Conservation (phyloP, 768 basidiomycete species). For the Leccinum disarticulatum region DNA sequence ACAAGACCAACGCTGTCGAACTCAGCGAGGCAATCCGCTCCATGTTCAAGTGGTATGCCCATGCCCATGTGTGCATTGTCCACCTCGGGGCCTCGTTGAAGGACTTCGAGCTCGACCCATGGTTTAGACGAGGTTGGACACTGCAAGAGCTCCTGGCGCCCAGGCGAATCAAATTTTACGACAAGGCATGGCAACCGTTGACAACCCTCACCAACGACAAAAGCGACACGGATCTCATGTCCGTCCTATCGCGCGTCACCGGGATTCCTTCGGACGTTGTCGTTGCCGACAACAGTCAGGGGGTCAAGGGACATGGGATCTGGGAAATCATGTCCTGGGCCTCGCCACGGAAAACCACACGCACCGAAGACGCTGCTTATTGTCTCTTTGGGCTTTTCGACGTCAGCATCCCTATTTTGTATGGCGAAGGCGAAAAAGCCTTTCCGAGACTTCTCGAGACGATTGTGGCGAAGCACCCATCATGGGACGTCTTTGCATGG, state of each 20-base stretch:
- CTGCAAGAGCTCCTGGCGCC: slow-evolving; percentile 31
- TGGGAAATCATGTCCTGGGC: slow-evolving; percentile 35
- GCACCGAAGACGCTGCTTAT: slow-evolving; percentile 31
- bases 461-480: slow-evolving; percentile 8
- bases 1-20: slow-evolving; percentile 24
- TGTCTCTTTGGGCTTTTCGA: slow-evolving; percentile 29
- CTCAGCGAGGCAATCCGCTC: slow-evolving; percentile 32
- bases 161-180: slow-evolving; percentile 26
- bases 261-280: slow-evolving; percentile 19
- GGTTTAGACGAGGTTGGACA: slow-evolving; percentile 29
- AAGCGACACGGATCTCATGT: slow-evolving; percentile 6
- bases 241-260: slow-evolving; percentile 14
- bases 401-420: slow-evolving; percentile 23
- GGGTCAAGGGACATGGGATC: slow-evolving; percentile 13
- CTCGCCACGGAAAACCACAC: slow-evolving; percentile 28
- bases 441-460: slow-evolving; percentile 28
- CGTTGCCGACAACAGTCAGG: slow-evolving; percentile 21
- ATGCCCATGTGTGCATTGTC: slow-evolving; percentile 29
- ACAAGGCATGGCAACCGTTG: slow-evolving; percentile 21
- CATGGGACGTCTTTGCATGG: slow-evolving; percentile 31
- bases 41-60: slow-evolving; percentile 34
- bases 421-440: slow-evolving; percentile 33
- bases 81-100: slow-evolving; percentile 20
- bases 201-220: slow-evolving; percentile 19
- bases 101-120: slow-evolving; percentile 22